Conservation (phyloP, 371 early-diverging fungal genomes). For the Umbelopsis sp. region DNA sequence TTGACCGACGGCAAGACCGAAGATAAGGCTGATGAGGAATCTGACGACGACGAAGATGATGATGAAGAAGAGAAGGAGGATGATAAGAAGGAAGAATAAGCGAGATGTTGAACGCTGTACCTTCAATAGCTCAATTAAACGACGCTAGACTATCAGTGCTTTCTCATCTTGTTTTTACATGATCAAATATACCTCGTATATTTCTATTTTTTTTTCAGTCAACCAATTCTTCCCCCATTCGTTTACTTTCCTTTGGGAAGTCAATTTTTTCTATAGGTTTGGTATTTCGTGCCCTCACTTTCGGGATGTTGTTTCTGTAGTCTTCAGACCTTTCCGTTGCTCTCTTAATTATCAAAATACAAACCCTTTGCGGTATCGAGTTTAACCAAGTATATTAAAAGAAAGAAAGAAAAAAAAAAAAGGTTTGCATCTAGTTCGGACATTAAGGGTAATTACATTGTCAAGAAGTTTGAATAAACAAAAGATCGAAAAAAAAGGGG, state of each 20-base stretch:
- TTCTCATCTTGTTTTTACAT: background rate
- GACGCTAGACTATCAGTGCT: background rate
- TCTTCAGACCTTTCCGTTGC: background rate
- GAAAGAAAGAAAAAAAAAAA: background rate
- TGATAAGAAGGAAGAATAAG: no score
- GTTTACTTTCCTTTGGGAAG: background rate
- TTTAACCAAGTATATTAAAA: constrained; percentile 12
- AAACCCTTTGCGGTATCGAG: background rate
- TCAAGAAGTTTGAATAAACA: background rate
- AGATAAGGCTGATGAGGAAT: constrained; percentile 33
- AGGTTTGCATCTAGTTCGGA: background rate
- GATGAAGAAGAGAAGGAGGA: constrained; percentile 20
- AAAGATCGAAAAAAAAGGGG: background rate
- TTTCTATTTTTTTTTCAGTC: background rate
- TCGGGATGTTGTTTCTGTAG: background rate
- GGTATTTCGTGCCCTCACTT: background rate
- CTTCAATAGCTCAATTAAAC: no score
- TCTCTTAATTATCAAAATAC: background rate
- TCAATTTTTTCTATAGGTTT: background rate
- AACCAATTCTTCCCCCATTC: background rate
- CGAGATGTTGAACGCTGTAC: no score
- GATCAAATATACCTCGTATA: constrained; percentile 1
- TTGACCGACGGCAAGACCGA: constrained; percentile 26
- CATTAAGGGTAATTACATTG: constrained; percentile 9
- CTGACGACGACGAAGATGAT: constrained; percentile 34